Evolutionary conservation across 805 yeast genomes (phyloP).

Genomic region (Hanseniaspora pseudoguilliermondii): DNA sequence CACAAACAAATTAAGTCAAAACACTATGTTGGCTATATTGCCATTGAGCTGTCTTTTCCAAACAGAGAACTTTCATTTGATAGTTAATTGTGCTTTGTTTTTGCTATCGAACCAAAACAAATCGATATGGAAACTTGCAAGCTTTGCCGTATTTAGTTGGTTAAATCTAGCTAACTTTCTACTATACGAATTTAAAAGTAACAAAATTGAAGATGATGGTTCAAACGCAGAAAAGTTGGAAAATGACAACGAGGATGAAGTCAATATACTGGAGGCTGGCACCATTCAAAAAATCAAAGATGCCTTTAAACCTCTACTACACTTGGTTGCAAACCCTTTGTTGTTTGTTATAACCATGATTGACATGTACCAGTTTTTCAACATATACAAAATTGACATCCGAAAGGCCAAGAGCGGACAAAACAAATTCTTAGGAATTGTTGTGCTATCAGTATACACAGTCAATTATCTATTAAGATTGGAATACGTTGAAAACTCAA

Average conservation of each 20-base stretch:
- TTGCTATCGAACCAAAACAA: constrained; percentile 12
- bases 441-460: not conserved
- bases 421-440: not conserved
- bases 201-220: not conserved
- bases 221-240: not conserved
- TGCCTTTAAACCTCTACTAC: constrained; percentile 7
- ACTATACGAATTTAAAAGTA: not conserved
- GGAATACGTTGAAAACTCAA: constrained; percentile 7
- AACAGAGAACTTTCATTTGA: constrained; percentile 17
- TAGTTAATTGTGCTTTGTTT: constrained; percentile 9
- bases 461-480: constrained; percentile 4
- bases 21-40: constrained; percentile 6
- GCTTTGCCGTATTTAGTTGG: constrained; percentile 15
- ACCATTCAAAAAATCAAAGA: not conserved
- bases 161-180: constrained; percentile 14
- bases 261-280: not conserved
- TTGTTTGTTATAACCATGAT: not conserved
- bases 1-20: not conserved
- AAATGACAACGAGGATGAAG: not conserved
- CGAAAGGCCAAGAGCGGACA: not conserved
- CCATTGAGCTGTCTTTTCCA: constrained; percentile 15
- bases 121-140: constrained; percentile 14
- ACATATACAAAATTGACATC: not conserved
- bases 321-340: constrained; percentile 1
- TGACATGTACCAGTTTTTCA: not conserved